Evolutionary conservation across 2,329 filamentous ascomycete species (phyloP).

Genomic region (Diaporthe caulivora): DNA sequence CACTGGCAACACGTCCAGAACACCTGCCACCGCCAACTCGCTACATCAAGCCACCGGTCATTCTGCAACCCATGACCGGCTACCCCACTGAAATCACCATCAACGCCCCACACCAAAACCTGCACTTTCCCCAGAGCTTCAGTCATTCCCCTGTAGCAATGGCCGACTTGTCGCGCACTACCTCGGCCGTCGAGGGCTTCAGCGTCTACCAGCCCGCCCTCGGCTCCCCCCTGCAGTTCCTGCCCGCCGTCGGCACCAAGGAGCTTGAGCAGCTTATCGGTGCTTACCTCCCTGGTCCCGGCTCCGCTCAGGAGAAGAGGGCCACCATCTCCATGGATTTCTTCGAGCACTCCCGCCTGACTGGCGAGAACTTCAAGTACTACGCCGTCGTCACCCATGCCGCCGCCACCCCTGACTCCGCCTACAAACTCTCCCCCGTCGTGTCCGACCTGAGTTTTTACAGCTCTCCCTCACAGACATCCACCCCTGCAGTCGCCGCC

Average conservation of each 20-base stretch:
- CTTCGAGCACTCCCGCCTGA: constrained; percentile 64
- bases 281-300: constrained; percentile 66
- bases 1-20: not conserved
- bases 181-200: constrained; percentile 61
- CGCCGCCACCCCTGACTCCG: constrained; percentile 56
- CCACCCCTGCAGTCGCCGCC: constrained; percentile 36
- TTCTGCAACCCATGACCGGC: not conserved
- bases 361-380: constrained; percentile 72
- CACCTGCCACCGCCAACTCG: not conserved
- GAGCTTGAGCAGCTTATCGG: constrained; percentile 73
- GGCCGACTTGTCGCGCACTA: constrained; percentile 52
- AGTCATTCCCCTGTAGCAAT: constrained; percentile 42
- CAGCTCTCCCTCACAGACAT: constrained; percentile 46
- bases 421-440: constrained; percentile 63
- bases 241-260: constrained; percentile 72
- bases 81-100: not conserved
- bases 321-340: constrained; percentile 70
- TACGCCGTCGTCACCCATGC: constrained; percentile 62
- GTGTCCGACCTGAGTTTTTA: constrained; percentile 61
- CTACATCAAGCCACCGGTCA: not conserved
- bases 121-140: constrained; percentile 13
- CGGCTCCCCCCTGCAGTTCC: constrained; percentile 72
- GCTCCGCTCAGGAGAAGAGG: constrained; percentile 69
- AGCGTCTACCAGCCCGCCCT: constrained; percentile 71
- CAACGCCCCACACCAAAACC: not conserved